phyloP scores from a whole-genome alignment of 2,329 filamentous ascomycete genomes.

The Tympanopsis confertula region DNA sequence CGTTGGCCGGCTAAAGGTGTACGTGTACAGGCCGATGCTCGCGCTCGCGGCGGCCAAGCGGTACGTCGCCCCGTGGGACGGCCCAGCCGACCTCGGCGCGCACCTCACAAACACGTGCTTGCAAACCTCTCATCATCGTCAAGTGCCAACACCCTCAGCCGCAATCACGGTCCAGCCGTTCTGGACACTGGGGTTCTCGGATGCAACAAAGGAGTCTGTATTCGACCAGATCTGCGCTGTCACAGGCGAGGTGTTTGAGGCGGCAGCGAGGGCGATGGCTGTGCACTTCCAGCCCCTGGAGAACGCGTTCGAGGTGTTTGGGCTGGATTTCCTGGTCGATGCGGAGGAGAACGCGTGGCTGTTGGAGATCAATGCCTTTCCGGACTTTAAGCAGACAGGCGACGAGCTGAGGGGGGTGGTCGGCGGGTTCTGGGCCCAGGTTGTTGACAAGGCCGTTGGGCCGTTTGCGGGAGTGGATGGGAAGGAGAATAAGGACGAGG shows the following conservation, averaged over 20 bases:
- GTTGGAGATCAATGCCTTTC: slow-evolving; percentile 89
- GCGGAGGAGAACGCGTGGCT: slow-evolving; percentile 54
- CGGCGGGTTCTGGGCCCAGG: slow-evolving; percentile 49
- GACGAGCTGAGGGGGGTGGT: slow-evolving; percentile 61
- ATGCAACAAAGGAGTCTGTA: slow-evolving; percentile 42
- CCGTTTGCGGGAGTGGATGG: slow-evolving; percentile 9
- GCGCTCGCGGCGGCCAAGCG: slow-evolving; percentile 74
- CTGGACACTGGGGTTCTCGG: slow-evolving; percentile 45
- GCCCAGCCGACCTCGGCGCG: slow-evolving; percentile 46
- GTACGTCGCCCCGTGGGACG: slow-evolving; percentile 54
- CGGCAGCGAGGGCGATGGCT: slow-evolving; percentile 70
- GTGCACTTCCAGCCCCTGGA: slow-evolving; percentile 84
- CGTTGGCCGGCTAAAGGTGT: slow-evolving; percentile 65
- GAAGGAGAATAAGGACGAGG: slow-evolving; percentile 12
- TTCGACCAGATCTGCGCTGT: slow-evolving; percentile 64
- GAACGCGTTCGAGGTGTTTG: slow-evolving; percentile 86
- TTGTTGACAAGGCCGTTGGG: slow-evolving; percentile 1
- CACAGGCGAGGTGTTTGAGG: slow-evolving; percentile 73
- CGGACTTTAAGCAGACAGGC: slow-evolving; percentile 89
- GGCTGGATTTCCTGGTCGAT: slow-evolving; percentile 81
- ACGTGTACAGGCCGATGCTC: slow-evolving; percentile 83
- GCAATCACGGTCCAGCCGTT: slow-evolving; percentile 63
- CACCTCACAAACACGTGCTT: slow-evolving; percentile 96
- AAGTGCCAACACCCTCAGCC: slow-evolving; percentile 26
- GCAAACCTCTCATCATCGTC: too few species aligned